phyloP scores from a whole-genome alignment of 225 moss, liverwort and hornwort species.

The Polytrichum formosum region DNA sequence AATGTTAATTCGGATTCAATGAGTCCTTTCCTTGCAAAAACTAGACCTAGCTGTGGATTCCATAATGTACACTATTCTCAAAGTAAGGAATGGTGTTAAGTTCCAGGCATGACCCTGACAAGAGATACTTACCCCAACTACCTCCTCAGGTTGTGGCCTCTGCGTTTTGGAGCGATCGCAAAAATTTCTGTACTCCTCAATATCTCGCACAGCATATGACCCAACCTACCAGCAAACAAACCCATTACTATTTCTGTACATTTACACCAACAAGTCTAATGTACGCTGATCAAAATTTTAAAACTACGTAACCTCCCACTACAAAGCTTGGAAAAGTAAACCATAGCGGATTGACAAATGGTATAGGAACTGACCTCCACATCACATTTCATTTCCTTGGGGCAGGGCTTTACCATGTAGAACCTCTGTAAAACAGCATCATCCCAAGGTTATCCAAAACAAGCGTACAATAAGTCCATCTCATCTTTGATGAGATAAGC shows the following conservation, averaged over 20 bases:
- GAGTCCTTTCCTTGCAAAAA: too few relatives aligned
- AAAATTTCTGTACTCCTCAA: constrained; percentile 84
- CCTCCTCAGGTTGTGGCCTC: constrained; percentile 75
- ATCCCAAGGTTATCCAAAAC: not conserved
- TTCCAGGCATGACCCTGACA: too few relatives aligned
- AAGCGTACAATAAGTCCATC: constrained; percentile 9
- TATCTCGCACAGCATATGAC: constrained; percentile 91
- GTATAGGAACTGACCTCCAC: constrained; percentile 61
- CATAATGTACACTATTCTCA: too few relatives aligned
- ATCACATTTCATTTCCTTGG: constrained; percentile 95
- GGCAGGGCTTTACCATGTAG: constrained; percentile 79
- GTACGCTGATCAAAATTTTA: not conserved
- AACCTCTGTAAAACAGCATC: constrained; percentile 62
- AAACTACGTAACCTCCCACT: not conserved
- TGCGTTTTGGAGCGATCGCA: constrained; percentile 78
- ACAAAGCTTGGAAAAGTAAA: not conserved
- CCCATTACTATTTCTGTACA: not conserved
- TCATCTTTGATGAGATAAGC: not conserved
- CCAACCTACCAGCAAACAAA: constrained; percentile 53
- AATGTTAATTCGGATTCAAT: too few relatives aligned
- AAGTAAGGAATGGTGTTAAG: too few relatives aligned
- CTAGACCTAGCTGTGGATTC: too few relatives aligned
- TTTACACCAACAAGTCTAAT: not conserved
- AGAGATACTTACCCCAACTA: constrained; percentile 52
- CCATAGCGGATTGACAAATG: not conserved